phyloP scores from a whole-genome alignment of 2,329 filamentous ascomycete genomes.

The Fusarium subglutinans region DNA sequence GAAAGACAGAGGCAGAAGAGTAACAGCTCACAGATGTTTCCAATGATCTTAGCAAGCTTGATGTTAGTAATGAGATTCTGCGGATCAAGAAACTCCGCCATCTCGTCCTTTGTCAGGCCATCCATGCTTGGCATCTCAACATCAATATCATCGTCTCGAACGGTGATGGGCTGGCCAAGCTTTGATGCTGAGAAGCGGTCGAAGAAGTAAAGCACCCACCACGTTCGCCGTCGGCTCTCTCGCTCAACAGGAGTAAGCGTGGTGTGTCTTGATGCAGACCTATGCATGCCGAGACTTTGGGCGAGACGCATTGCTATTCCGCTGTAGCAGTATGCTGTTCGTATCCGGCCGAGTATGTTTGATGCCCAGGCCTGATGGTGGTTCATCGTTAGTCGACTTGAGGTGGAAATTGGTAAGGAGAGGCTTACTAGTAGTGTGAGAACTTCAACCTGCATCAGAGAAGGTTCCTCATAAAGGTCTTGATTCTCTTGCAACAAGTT shows the following conservation, averaged over 20 bases:
- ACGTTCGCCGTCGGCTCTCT: slow-evolving; percentile 42
- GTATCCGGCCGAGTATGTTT: slow-evolving; percentile 48
- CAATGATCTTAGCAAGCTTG: slow-evolving; percentile 44
- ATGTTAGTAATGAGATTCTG: slow-evolving; percentile 43
- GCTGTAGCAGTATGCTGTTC: slow-evolving; percentile 47
- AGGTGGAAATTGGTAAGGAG: too few species aligned
- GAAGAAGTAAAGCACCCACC: slow-evolving; percentile 49
- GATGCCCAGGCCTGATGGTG: slow-evolving; percentile 39
- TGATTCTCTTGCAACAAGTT: slow-evolving; percentile 47
- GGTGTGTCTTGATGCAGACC: slow-evolving; percentile 39
- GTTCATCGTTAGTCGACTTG: rapidly evolving
- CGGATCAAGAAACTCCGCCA: slow-evolving; percentile 44
- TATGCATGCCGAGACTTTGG: slow-evolving; percentile 54
- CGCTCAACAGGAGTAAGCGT: slow-evolving; percentile 35
- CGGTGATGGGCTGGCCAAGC: slow-evolving; percentile 45
- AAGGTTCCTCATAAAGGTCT: slow-evolving; percentile 54
- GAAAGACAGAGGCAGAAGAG: rapidly evolving
- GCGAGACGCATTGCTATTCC: slow-evolving; percentile 51
- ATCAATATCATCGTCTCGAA: slow-evolving; percentile 47
- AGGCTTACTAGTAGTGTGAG: slow-evolving; percentile 41
- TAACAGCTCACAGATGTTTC: slow-evolving; percentile 34
- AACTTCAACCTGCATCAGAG: slow-evolving; percentile 55
- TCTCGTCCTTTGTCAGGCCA: slow-evolving; percentile 41
- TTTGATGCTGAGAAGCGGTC: slow-evolving; percentile 47
- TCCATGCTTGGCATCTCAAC: slow-evolving; percentile 46